Base-by-base conservation (phyloP, 345 rosid genomes). In the Eucalyptus tenuipes region DNA sequence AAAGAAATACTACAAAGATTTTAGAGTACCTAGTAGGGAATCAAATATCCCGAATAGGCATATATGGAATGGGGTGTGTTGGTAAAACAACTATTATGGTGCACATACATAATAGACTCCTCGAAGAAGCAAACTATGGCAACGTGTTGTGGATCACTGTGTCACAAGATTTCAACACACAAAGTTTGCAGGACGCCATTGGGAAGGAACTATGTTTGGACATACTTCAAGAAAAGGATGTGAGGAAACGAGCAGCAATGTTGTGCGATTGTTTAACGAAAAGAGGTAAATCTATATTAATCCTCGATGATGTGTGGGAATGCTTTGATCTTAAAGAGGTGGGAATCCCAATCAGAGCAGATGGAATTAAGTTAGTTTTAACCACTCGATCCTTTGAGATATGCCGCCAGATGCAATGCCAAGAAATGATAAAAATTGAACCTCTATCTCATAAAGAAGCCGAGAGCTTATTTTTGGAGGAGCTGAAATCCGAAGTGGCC, bases 401-500 rank as follows among this genome's bases (percentile, higher is more conserved):
- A 37, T 86, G 87, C 16, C 3, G 0, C 18, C 10, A n/a, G 0
- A 86, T 86, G 87, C 2, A 13, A 4, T 86, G 87, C 53, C 5
- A 86, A 49, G 4, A 20, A 4, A 22, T 2, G 9, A 31, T 86
- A 37, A 53, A 8, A 86, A 24, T 86, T 2, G 5, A 27, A 14
- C 42, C 66, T 86, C 5, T 86, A 17, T 52, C 68, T 52, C 2
- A 52, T 7, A 18, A 0, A 3, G 10, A 52, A 18, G 57, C 24
- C 0, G 2, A 52, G 10, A 18, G 10, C 0, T 52, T 52, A 52
- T 52, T 52, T 52, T 18, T 3, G 4, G 57, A 52, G 57, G 57
- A 52, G 57, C 10, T 52, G 7, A 1, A 1, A 52, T 18, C 2
- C 0, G 1, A 52, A 52, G 57, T 3, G 24, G 2, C 24, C 10